Base-by-base conservation (phyloP, 2,329 filamentous ascomycete genomes). In the Purpureocillium takamizusanense region DNA sequence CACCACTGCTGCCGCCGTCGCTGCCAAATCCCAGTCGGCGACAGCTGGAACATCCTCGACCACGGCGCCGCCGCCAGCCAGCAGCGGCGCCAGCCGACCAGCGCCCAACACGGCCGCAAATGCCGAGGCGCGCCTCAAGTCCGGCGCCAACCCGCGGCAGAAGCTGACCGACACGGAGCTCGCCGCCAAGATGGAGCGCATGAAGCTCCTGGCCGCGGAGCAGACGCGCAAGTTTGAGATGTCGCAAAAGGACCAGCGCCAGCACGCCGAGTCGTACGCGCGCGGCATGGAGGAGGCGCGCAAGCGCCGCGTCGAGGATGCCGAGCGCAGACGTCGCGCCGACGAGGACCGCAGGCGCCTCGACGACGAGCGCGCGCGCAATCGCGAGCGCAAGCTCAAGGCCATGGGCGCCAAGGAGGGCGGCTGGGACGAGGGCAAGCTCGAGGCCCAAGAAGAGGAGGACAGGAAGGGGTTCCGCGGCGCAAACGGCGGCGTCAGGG, bases 101-200 rank as follows among this genome's bases (percentile, higher is more conserved):
- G 36, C 43, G 9, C 51, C 53, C 34, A 54, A 56, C 36, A 53
- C 59, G 11, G 56, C 60, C 28, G 51, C 51, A 30, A 62, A 61
- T 16, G 55, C 58, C 6, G 57, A 64, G 33, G 51, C 60, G 8
- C 73, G 75, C 9, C 52, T 72, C 9, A 60, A 63, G 38, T 77
- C 73, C 2, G 75, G 75, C 42, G 70, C 67, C 11, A 78, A 77
- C 57, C 74, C 75, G 17, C 72, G 74, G 10, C 69, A 70, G 17
- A 79, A 79, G 56, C 66, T 78, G 21, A 78, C 75, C 0, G 74
- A 81, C 0, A 58, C 62, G 1, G 72, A 81, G 55, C 67, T 81
- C 4, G 63, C 72, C 0, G 69, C 62, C 42, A 78, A 77, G 52
- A 76, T 81, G 69, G 72, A 72, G 48, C 62, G 72, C 52, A 78